phyloP scores from a whole-genome alignment of 352 stramenopile species.

The Phytophthora kernoviae region DNA sequence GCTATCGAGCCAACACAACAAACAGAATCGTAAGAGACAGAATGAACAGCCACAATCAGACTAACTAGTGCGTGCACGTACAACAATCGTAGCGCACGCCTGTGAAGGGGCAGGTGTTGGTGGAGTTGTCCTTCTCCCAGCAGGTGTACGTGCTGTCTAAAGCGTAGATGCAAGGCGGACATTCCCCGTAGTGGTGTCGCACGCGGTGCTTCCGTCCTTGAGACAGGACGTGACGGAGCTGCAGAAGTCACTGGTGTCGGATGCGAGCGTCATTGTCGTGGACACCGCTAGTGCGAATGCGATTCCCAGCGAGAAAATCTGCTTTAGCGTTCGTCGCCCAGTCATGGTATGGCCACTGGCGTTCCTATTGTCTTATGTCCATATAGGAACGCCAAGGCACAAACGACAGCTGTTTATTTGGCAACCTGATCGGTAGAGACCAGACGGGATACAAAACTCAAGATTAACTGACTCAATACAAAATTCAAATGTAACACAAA shows the following conservation, averaged over 20 bases:
- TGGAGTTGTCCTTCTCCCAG: constrained; percentile 66
- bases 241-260: constrained; percentile 42
- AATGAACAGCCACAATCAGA: not conserved
- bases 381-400: too few species aligned
- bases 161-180: constrained; percentile 70
- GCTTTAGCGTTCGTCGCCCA: constrained; percentile 9
- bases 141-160: constrained; percentile 57
- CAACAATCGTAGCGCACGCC: constrained; percentile 75
- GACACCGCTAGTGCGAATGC: constrained; percentile 1
- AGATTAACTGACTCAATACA: too few species aligned
- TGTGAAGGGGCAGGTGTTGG: constrained; percentile 71
- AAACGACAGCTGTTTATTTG: too few species aligned
- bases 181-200: constrained; percentile 45
- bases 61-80: constrained; percentile 34
- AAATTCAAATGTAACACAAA: too few species aligned
- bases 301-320: not conserved
- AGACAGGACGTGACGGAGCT: constrained; percentile 44
- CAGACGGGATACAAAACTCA: too few species aligned
- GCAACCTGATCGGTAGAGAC: too few species aligned
- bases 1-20: constrained; percentile 24
- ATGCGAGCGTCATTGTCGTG: constrained; percentile 3
- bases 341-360: constrained; percentile 21
- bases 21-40: constrained; percentile 7
- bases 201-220: constrained; percentile 37
- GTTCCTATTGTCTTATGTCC: constrained; percentile 35